These are phyloP conservation scores for Aspergillus sp. DNA, from an alignment of 2,329 filamentous ascomycete species.

Conservation along the genomic window DNA sequence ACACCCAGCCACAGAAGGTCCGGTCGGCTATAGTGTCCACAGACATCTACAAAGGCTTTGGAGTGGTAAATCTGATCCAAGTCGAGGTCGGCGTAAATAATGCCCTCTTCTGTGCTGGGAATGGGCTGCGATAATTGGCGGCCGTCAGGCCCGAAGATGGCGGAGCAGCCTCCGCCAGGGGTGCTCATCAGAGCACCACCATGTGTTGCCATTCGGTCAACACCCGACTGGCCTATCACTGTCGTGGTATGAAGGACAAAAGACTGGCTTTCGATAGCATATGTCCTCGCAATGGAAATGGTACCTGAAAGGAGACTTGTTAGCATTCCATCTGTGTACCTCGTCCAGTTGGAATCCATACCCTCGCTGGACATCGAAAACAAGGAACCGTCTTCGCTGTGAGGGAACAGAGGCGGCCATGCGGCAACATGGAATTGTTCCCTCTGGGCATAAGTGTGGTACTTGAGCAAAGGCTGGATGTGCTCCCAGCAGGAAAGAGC, in stretches of 20 bases:
- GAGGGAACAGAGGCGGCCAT: slow-evolving; percentile 45
- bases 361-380: slow-evolving; percentile 38
- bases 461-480: slow-evolving; percentile 53
- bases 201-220: slow-evolving; percentile 46
- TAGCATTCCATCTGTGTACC: background rate
- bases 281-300: slow-evolving; percentile 52
- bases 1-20: slow-evolving; percentile 12
- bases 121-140: slow-evolving; percentile 44
- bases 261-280: slow-evolving; percentile 58
- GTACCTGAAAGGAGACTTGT: slow-evolving; percentile 22
- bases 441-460: slow-evolving; percentile 47
- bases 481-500: slow-evolving; percentile 56
- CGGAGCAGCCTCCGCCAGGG: slow-evolving; percentile 48
- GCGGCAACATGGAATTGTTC: slow-evolving; percentile 52
- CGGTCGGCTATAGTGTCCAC: slow-evolving; percentile 12
- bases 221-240: slow-evolving; percentile 49
- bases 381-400: slow-evolving; percentile 21
- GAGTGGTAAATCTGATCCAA: slow-evolving; percentile 44
- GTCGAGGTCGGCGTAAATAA: slow-evolving; percentile 54
- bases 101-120: slow-evolving; percentile 44
- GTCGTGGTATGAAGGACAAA: slow-evolving; percentile 58
- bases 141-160: slow-evolving; percentile 56
- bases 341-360: background rate
- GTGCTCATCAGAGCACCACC: slow-evolving; percentile 42
- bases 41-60: slow-evolving; percentile 8